Conservation (phyloP, 2,329 filamentous ascomycete species). For the Fusarium equiseti region DNA sequence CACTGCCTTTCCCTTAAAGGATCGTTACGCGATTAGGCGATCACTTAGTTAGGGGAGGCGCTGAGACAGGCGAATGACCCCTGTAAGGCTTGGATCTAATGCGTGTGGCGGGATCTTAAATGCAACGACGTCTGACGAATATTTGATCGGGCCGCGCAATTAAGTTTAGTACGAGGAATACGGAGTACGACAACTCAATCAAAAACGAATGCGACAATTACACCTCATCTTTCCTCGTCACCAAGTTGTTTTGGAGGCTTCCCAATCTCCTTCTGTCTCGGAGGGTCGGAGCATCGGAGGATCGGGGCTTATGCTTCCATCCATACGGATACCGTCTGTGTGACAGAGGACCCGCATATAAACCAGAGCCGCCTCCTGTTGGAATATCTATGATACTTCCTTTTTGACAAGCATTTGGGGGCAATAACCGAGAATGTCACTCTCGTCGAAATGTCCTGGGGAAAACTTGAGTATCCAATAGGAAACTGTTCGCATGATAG, state of each 20-base stretch:
- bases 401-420: neutral
- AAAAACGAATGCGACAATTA: conserved; percentile 12
- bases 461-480: conserved; percentile 1
- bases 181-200: conserved; percentile 18
- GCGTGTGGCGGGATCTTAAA: conserved; percentile 10
- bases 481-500: neutral
- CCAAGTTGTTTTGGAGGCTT: neutral
- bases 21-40: neutral
- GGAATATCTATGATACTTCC: conserved; percentile 27
- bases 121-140: conserved; percentile 3
- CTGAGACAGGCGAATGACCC: conserved; percentile 3
- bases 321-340: neutral
- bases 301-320: neutral
- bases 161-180: conserved; percentile 19
- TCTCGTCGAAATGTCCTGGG: neutral
- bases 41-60: neutral
- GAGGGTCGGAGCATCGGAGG: neutral
- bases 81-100: conserved; percentile 6
- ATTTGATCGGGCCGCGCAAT: conserved; percentile 10
- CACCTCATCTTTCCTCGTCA: neutral
- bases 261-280: neutral
- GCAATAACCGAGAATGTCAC: neutral
- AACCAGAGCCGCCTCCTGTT: neutral
- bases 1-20: neutral
- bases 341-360: conserved; percentile 1